Evolutionary conservation across 257 asterid genomes (phyloP).

Genomic region (Coffea eugenioides): DNA sequence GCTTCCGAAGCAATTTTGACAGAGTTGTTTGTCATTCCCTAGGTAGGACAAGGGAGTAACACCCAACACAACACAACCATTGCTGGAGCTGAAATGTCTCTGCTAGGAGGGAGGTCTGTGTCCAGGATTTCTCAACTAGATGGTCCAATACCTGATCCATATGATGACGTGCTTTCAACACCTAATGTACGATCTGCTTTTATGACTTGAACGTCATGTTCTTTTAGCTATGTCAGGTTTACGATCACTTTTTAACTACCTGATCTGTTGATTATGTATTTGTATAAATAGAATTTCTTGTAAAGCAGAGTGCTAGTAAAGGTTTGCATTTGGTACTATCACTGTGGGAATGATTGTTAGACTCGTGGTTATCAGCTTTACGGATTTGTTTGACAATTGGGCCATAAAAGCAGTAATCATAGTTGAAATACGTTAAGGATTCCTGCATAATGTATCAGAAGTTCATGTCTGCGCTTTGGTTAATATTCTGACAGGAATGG

Average conservation of each 20-base stretch:
- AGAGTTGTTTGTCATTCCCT: constrained; percentile 16
- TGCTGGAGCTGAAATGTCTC: constrained; percentile 27
- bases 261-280: not conserved
- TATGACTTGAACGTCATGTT: not conserved
- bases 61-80: constrained; percentile 12
- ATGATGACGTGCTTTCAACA: constrained; percentile 84
- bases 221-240: not conserved
- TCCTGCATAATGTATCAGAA: not conserved
- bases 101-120: constrained; percentile 31
- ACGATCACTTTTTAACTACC: not conserved
- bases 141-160: constrained; percentile 85
- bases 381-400: not conserved
- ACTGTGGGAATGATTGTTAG: not conserved
- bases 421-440: not conserved
- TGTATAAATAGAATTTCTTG: not conserved
- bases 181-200: constrained; percentile 63
- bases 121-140: constrained; percentile 69
- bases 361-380: not conserved
- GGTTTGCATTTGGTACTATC: not conserved
- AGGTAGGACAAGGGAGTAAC: constrained; percentile 47
- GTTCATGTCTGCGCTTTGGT: not conserved
- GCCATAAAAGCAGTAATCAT: not conserved
- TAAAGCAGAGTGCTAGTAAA: not conserved
- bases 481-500: not conserved
- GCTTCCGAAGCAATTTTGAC: constrained; percentile 13